Evolutionary conservation across 192 early-diverging fungal genomes (phyloP).

Genomic region (Piromyces sp.): DNA sequence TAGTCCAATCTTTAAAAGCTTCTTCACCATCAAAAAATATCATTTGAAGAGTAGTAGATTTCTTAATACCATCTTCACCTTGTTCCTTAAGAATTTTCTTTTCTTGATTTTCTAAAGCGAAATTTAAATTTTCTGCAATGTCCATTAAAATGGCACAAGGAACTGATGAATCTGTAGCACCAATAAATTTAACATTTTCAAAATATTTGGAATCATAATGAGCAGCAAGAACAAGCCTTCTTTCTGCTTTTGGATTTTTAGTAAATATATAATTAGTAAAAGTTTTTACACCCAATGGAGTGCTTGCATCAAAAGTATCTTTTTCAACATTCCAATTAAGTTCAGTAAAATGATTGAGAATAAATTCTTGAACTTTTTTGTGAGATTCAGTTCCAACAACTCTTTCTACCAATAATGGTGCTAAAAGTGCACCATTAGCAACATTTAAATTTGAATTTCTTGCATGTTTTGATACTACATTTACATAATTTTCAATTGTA

Average conservation of each 20-base stretch:
- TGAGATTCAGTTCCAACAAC: slow-evolving; percentile 61
- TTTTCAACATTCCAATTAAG: slow-evolving; percentile 63
- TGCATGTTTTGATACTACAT: background rate
- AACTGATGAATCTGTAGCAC: slow-evolving; percentile 78
- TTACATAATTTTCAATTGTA: background rate
- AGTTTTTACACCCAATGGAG: slow-evolving; percentile 52
- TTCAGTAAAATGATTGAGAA: slow-evolving; percentile 36
- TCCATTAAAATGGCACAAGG: slow-evolving; percentile 82
- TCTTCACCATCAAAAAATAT: slow-evolving; percentile 97
- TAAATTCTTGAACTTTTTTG: slow-evolving; percentile 44
- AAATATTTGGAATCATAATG: slow-evolving; percentile 87
- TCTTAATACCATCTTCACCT: background rate
- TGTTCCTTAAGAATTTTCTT: slow-evolving; percentile 9
- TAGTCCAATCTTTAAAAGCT: slow-evolving; percentile 59
- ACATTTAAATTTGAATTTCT: background rate
- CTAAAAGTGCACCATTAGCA: slow-evolving; percentile 30
- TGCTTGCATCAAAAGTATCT: slow-evolving; percentile 56
- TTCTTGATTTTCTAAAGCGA: slow-evolving; percentile 25
- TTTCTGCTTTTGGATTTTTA: slow-evolving; percentile 51
- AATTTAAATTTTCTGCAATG: slow-evolving; percentile 51
- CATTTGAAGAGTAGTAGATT: slow-evolving; percentile 53
- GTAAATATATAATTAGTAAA: slow-evolving; percentile 87
- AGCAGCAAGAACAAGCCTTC: slow-evolving; percentile 67
- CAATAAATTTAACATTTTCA: slow-evolving; percentile 47
- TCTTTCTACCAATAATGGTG: slow-evolving; percentile 60